Evolutionary conservation across 305 asterid species (phyloP).

Genomic region (Andrographis paniculata): DNA sequence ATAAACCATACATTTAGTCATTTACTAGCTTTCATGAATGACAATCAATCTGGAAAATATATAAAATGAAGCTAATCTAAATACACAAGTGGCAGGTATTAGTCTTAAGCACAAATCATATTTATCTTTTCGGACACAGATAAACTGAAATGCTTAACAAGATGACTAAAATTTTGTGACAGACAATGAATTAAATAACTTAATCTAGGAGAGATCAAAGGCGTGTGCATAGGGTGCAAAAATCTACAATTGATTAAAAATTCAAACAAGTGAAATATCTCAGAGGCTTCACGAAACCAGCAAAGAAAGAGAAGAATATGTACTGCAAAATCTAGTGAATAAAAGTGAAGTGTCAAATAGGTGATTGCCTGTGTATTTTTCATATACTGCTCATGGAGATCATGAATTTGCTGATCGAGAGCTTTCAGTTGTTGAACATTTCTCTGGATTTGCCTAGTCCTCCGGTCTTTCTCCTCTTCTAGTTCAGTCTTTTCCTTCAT

Average conservation of each 20-base stretch:
- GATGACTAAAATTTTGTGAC: no score
- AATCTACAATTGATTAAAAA: neutral
- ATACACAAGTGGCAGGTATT: neutral
- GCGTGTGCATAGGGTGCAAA: no score
- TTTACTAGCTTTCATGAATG: slow-evolving; percentile 4
- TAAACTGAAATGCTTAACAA: no score
- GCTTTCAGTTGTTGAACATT: slow-evolving; percentile 36
- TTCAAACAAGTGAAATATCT: neutral
- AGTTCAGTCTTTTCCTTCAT: slow-evolving; percentile 50
- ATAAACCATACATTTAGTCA: neutral
- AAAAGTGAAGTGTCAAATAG: neutral
- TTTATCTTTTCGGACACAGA: neutral
- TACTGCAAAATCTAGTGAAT: neutral
- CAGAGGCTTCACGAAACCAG: neutral
- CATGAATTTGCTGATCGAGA: slow-evolving; percentile 60
- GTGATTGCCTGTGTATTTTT: slow-evolving; percentile 60
- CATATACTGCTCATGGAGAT: slow-evolving; percentile 50
- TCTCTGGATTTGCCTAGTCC: slow-evolving; percentile 31
- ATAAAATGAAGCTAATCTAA: slow-evolving; percentile 8
- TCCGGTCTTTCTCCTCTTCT: slow-evolving; percentile 42
- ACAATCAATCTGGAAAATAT: slow-evolving; percentile 8
- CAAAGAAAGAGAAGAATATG: no score
- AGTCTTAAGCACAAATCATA: slow-evolving; percentile 6
- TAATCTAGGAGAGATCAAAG: no score
- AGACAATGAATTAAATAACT: no score